phyloP scores from a whole-genome alignment of 306 rosid genomes.

The Rosa rugosa region DNA sequence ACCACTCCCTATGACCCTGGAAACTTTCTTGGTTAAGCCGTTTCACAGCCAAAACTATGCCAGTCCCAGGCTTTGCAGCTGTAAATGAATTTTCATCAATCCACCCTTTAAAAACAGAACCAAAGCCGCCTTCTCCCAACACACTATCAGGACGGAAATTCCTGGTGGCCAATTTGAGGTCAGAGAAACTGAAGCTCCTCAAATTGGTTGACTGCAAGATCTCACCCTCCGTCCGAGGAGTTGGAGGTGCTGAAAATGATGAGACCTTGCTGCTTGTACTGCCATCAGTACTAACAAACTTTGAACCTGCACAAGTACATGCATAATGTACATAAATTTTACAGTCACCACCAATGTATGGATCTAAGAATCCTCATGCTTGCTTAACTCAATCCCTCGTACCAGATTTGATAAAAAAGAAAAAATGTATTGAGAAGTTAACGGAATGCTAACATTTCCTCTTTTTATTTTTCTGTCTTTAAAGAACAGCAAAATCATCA shows the following conservation, averaged over 20 bases:
- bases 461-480: neutral
- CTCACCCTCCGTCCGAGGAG: conserved; percentile 55
- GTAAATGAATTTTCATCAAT: conserved; percentile 48
- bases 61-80: conserved; percentile 53
- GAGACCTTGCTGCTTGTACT: conserved; percentile 47
- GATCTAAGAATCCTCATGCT: neutral
- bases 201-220: conserved; percentile 49
- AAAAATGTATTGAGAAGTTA: neutral
- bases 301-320: conserved; percentile 37
- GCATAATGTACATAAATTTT: neutral
- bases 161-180: conserved; percentile 47
- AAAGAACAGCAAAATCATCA: neutral
- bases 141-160: conserved; percentile 58
- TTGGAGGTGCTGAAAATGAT: conserved; percentile 36
- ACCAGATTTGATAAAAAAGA: neutral
- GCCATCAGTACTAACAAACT: conserved; percentile 23
- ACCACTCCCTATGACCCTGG: conserved; percentile 59
- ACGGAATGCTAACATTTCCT: neutral
- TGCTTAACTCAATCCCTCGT: neutral
- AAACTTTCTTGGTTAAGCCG: conserved; percentile 47
- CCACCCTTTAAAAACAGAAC: conserved; percentile 58
- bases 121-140: conserved; percentile 58
- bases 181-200: conserved; percentile 44
- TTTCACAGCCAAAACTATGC: conserved; percentile 53
- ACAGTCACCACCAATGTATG: neutral